Conservation (phyloP, 345 rosid genomes). For the Salix dunnii region DNA sequence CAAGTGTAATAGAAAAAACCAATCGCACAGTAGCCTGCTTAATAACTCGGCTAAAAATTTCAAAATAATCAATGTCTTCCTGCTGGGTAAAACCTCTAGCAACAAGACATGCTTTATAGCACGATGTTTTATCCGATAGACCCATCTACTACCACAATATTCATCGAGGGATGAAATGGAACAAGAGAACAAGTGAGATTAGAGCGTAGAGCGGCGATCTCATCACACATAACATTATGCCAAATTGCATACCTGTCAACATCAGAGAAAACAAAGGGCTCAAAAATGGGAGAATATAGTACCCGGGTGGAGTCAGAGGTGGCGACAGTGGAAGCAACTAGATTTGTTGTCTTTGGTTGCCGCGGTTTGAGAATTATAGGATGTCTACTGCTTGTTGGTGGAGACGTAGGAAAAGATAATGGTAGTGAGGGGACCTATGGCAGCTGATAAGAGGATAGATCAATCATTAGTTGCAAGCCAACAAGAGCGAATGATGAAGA, state of each 20-base stretch:
- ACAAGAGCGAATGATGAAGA: too few species aligned
- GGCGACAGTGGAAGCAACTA: too few species aligned
- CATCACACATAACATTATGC: background rate
- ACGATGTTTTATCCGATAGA: too few species aligned
- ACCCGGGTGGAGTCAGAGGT: background rate
- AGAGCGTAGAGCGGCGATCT: too few species aligned
- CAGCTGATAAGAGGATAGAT: background rate
- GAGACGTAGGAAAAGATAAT: accelerated
- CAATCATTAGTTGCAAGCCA: background rate
- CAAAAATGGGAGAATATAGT: background rate
- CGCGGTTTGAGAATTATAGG: too few species aligned
- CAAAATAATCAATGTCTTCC: too few species aligned
- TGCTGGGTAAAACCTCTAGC: too few species aligned
- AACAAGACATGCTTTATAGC: too few species aligned
- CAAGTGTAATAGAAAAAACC: too few species aligned
- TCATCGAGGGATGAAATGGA: background rate
- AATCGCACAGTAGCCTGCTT: too few species aligned
- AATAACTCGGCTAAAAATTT: too few species aligned
- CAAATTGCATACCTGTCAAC: background rate
- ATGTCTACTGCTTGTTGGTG: accelerated
- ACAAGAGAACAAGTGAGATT: background rate
- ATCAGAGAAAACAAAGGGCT: background rate
- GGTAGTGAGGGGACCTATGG: accelerated
- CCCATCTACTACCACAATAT: background rate
- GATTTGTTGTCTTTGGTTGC: too few species aligned